Conservation (phyloP, 2,329 filamentous ascomycete genomes). For the Fusarium buxicola region DNA sequence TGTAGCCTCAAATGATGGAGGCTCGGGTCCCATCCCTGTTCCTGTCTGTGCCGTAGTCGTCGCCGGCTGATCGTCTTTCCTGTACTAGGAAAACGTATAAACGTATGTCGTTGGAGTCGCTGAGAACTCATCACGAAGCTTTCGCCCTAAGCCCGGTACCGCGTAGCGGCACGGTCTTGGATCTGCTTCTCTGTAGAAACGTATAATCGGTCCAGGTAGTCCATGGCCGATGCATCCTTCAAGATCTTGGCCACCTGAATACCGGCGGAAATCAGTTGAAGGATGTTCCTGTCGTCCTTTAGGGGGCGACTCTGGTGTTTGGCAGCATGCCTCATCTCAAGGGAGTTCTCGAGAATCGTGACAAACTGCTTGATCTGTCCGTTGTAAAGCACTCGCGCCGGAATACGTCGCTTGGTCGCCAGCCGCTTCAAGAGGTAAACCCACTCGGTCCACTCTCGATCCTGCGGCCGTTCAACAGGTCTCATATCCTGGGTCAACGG, state of each 20-base stretch:
- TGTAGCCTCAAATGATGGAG: constrained; percentile 23
- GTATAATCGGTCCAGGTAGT: constrained; percentile 84
- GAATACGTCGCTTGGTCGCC: constrained; percentile 87
- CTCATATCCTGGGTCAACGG: constrained; percentile 86
- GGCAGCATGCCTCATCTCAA: constrained; percentile 88
- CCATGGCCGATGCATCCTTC: constrained; percentile 86
- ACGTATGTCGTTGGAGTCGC: constrained; percentile 46
- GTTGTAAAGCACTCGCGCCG: constrained; percentile 85
- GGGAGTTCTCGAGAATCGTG: constrained; percentile 86
- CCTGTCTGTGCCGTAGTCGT: constrained; percentile 45
- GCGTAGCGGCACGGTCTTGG: constrained; percentile 67
- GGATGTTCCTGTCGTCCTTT: constrained; percentile 89
- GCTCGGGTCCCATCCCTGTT: constrained; percentile 41
- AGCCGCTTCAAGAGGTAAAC: constrained; percentile 87
- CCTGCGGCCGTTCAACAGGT: constrained; percentile 77
- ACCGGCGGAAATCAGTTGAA: constrained; percentile 87
- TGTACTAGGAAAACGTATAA: constrained; percentile 41
- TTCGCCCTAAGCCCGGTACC: constrained; percentile 49
- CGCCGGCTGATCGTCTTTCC: constrained; percentile 42
- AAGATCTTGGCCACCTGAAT: constrained; percentile 90
- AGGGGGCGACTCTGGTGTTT: constrained; percentile 85
- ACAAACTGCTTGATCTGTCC: constrained; percentile 93
- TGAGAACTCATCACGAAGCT: constrained; percentile 40
- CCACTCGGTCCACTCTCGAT: constrained; percentile 93
- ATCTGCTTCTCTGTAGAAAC: constrained; percentile 84